phyloP scores from a whole-genome alignment of 805 yeast species.

The Candida coleopterorum region DNA sequence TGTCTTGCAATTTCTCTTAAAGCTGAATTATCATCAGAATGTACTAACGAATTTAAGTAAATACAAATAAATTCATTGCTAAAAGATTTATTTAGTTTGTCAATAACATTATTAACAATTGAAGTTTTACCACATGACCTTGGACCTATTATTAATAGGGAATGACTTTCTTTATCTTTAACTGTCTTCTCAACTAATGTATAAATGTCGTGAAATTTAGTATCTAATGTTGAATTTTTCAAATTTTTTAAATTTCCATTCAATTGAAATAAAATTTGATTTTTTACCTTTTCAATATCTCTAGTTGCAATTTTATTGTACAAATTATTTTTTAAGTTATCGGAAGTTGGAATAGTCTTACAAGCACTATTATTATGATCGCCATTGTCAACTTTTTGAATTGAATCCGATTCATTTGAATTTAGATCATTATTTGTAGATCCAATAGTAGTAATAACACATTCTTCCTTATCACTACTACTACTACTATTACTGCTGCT shows the following conservation, averaged over 20 bases:
- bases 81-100: constrained; percentile 35
- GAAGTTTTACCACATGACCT: constrained; percentile 72
- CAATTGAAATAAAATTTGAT: constrained; percentile 19
- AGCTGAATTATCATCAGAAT: constrained; percentile 72
- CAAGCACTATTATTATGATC: no score
- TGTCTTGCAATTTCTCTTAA: constrained; percentile 83
- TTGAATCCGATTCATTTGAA: no score
- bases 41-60: constrained; percentile 64
- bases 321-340: no score
- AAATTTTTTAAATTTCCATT: constrained; percentile 16
- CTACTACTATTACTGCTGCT: neutral
- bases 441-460: no score
- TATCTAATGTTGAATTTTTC: constrained; percentile 13
- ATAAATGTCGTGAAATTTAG: constrained; percentile 47
- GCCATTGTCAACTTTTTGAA: no score
- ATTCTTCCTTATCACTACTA: neutral
- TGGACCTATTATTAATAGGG: constrained; percentile 77
- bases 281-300: constrained; percentile 16
- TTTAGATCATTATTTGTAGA: no score
- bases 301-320: no score
- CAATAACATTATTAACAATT: constrained; percentile 54
- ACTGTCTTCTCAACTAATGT: constrained; percentile 61
- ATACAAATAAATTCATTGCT: constrained; percentile 56
- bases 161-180: constrained; percentile 69
- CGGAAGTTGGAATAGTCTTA: no score